Conservation (phyloP, 257 asterid species). For the Craterostigma plantagineum region DNA sequence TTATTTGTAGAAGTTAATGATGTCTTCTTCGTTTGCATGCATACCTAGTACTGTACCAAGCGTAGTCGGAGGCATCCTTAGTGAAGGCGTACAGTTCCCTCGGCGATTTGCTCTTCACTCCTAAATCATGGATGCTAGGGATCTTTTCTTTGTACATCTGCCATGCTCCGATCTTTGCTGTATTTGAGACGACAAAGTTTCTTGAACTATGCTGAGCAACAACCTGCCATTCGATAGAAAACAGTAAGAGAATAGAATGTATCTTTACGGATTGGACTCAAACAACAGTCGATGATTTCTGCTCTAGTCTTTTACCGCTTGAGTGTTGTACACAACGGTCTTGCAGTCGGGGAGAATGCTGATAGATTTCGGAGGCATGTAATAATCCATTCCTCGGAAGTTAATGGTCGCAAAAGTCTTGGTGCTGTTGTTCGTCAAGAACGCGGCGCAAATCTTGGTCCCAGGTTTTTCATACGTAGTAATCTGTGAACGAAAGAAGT, state of each 20-base stretch:
- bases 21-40: no score
- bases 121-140: conserved; percentile 25
- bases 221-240: conserved; percentile 16
- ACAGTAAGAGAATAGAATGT: no score
- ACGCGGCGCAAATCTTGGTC: conserved; percentile 43
- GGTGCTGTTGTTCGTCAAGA: conserved; percentile 54
- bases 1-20: no score
- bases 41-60: conserved; percentile 90
- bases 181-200: conserved; percentile 25
- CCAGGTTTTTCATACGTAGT: conserved; percentile 36
- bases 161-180: conserved; percentile 34
- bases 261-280: no score
- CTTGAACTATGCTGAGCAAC: conserved; percentile 75
- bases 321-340: conserved; percentile 73
- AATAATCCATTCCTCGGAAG: conserved; percentile 47
- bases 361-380: conserved; percentile 44
- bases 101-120: conserved; percentile 26
- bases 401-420: conserved; percentile 15
- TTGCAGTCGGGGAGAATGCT: conserved; percentile 95
- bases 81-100: conserved; percentile 43
- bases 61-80: conserved; percentile 64
- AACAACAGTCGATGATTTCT: no score
- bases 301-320: conserved; percentile 21
- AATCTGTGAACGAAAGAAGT: conserved; percentile 17
- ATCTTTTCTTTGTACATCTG: conserved; percentile 39